Percentiles rank a stretch among this genome's conserved stretches.
phyloP scores from a whole-genome alignment of 2,329 filamentous ascomycete species.

The Botrytis deweyae region DNA sequence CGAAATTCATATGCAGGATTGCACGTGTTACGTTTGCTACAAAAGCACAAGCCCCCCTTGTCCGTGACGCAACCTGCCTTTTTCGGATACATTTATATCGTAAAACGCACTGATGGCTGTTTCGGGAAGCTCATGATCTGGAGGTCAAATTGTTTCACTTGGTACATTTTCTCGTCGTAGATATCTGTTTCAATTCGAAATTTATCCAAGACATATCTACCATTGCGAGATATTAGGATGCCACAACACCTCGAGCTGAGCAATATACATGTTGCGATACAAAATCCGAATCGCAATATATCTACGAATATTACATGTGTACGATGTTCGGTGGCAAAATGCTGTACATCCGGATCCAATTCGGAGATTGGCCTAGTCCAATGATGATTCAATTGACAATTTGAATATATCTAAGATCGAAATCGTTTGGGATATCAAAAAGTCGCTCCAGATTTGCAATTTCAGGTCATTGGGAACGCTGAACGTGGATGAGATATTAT shows the following conservation, averaged over 20 bases:
- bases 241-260: neutral
- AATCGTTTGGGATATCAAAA: neutral
- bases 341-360: neutral
- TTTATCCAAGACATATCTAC: neutral
- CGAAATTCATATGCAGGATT: neutral
- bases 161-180: neutral
- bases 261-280: neutral
- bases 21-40: neutral
- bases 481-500: neutral
- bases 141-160: neutral
- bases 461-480: neutral
- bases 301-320: neutral
- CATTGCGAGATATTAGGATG: neutral
- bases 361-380: neutral
- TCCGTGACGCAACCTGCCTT: neutral
- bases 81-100: neutral
- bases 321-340: neutral
- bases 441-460: neutral
- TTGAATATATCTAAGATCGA: neutral
- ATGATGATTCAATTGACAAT: neutral
- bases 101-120: neutral
- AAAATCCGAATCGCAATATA: neutral
- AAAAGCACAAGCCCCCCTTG: neutral
- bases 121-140: neutral
- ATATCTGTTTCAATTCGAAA: neutral